These are phyloP conservation scores for Pilaira anomala DNA, from an alignment of 192 early-diverging fungal genomes.

Conservation along the genomic window DNA sequence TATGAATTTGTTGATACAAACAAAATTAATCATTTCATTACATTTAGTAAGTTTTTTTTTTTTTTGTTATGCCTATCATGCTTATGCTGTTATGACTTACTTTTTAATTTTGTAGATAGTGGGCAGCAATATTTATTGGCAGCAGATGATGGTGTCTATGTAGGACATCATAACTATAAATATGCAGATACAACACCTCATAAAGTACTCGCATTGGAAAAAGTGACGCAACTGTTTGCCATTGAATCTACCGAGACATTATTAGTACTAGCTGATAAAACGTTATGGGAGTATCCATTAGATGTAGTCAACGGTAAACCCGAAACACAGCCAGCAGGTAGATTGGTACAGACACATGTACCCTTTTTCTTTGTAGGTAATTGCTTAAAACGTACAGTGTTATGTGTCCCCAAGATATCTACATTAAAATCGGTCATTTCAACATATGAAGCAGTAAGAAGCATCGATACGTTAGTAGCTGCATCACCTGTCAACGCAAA, in stretches of 20 bases:
- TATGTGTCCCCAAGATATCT: conserved; percentile 70
- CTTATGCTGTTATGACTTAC: not conserved
- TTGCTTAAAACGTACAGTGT: conserved; percentile 48
- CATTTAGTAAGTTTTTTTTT: conserved; percentile 40
- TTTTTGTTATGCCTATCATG: not conserved
- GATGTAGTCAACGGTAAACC: conserved; percentile 42
- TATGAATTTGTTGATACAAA: conserved; percentile 38
- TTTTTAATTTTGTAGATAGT: conserved; percentile 26
- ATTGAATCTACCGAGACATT: conserved; percentile 74
- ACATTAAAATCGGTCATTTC: conserved; percentile 74
- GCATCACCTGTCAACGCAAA: conserved; percentile 22
- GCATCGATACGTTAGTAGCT: not conserved
- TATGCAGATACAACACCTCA: conserved; percentile 19
- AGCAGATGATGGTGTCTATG: conserved; percentile 81
- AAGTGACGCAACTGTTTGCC: conserved; percentile 82
- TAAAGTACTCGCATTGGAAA: conserved; percentile 60
- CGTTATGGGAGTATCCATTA: conserved; percentile 52
- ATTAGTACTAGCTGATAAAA: conserved; percentile 76
- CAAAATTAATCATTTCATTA: conserved; percentile 53
- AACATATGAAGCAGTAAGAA: conserved; percentile 59
- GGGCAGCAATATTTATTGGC: conserved; percentile 69
- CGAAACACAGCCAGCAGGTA: conserved; percentile 6
- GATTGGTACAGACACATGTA: conserved; percentile 36
- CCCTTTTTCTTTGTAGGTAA: conserved; percentile 73
- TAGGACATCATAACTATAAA: conserved; percentile 47